phyloP scores from a whole-genome alignment of 2,329 filamentous ascomycete genomes.

The Hypoxylon sp. region DNA sequence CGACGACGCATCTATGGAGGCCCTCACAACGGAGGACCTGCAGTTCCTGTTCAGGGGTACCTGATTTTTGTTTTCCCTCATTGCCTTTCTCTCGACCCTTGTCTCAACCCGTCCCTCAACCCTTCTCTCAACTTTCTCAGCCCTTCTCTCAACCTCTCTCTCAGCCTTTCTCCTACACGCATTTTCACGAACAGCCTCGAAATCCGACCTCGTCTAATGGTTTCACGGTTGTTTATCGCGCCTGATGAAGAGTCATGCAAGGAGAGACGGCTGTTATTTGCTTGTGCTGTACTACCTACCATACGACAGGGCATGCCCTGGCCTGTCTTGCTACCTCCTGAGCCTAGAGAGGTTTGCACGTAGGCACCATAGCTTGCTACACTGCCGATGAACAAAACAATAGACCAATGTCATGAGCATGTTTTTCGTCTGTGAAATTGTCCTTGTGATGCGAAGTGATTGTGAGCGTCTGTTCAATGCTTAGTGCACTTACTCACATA shows the following conservation, averaged over 20 bases:
- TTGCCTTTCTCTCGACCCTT: not conserved
- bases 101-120: not conserved
- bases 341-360: not conserved
- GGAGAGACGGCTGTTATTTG: too few relatives aligned
- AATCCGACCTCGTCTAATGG: too few relatives aligned
- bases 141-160: not conserved
- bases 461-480: too few relatives aligned
- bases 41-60: conserved; percentile 91
- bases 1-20: conserved; percentile 90
- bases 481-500: not conserved
- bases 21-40: conserved; percentile 88
- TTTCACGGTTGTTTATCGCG: too few relatives aligned
- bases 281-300: too few relatives aligned
- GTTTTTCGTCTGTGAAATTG: not conserved
- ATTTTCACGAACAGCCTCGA: too few relatives aligned
- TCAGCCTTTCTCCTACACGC: too few relatives aligned
- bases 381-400: not conserved
- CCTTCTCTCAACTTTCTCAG: not conserved
- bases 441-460: too few relatives aligned
- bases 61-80: conserved; percentile 38
- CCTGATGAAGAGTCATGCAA: too few relatives aligned
- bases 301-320: too few relatives aligned
- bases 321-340: too few relatives aligned
- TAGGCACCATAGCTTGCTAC: not conserved
- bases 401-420: not conserved